Base-by-base conservation (phyloP, 2,329 filamentous ascomycete genomes). In the Xylariaceae sp. region DNA sequence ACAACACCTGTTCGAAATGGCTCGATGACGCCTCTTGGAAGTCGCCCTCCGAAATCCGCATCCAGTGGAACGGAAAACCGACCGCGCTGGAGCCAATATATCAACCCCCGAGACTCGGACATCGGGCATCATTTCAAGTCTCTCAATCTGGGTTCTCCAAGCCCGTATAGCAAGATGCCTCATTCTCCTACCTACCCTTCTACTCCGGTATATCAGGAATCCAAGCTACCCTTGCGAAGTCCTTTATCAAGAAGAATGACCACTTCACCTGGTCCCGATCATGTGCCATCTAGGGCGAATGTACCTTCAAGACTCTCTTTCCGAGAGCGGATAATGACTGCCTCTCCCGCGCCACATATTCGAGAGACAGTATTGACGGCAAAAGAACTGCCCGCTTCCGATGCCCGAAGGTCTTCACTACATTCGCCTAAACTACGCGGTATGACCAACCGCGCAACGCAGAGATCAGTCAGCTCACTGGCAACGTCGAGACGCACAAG, bases 21-120 rank as follows among this genome's bases (percentile, higher is more conserved):
- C 18, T 80, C 83, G 7, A 76, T 79, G 9, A 84, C 83, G 0
- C 80, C 82, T 4, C 80, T 75, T 63, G 67, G 71, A 59, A 67
- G 76, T 73, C 64, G 73, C 67, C 52, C 76, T 53, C 71, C 79
- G 57, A 77, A 80, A 54, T 76, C 81, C 58, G 69, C 76, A 45
- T 75, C 78, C 1, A 77, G 77, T 9, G 65, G 79, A 39, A 71
- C 72, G 17, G 75, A 81, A 59, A 78, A 82, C 58, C 84, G 88
- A 54, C 90, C 90, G 2, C 82, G 85, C 59, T 94, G 90, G 90
- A 93, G 87, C 69, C 70, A 68, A 9, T 88, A 86, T 35, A 83
- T 85, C 4, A 90, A 88, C 67, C 81, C 83, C 3, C 75, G 76
- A 5, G 81, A 85, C 61, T 76, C 85, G n/a, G 80, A 87, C 37